A percentile compares a stretch with the other conserved stretches of the same genome.
Evolutionary conservation across 371 early-diverging fungal genomes (phyloP).

Genomic region (Circinella umbellata): DNA sequence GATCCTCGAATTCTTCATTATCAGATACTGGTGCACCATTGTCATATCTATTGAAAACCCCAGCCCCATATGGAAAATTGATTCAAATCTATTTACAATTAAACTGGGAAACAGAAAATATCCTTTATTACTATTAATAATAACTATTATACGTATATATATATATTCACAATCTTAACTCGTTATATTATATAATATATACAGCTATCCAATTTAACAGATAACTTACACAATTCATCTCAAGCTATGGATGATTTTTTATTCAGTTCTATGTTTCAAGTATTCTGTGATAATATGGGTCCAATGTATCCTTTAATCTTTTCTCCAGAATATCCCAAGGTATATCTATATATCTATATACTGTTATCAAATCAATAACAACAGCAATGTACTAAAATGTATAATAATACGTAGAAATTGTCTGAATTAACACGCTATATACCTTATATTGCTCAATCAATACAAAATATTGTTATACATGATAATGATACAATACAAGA

Average conservation of each 20-base stretch:
- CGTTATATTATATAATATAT: neutral
- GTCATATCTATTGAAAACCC: conserved; percentile 4
- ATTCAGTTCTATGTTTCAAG: neutral
- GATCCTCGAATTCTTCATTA: neutral
- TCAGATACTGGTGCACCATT: conserved; percentile 2
- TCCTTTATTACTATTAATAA: conserved; percentile 5
- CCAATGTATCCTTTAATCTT: neutral
- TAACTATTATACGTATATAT: too few species aligned
- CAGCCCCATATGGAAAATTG: conserved; percentile 4
- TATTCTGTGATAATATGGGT: neutral
- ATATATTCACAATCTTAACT: too few species aligned
- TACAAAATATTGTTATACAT: neutral
- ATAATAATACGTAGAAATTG: neutral
- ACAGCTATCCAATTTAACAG: neutral
- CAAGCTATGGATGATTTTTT: neutral
- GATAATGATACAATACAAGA: neutral
- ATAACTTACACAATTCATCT: neutral
- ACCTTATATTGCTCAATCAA: neutral
- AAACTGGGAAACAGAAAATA: conserved; percentile 10
- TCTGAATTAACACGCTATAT: neutral
- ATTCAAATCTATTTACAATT: neutral
- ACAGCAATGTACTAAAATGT: neutral
- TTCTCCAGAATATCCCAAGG: neutral
- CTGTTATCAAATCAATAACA: neutral
- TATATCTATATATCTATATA: neutral